Base-by-base conservation (phyloP, 2,329 filamentous ascomycete species). In the Triangularia verruculosa region DNA sequence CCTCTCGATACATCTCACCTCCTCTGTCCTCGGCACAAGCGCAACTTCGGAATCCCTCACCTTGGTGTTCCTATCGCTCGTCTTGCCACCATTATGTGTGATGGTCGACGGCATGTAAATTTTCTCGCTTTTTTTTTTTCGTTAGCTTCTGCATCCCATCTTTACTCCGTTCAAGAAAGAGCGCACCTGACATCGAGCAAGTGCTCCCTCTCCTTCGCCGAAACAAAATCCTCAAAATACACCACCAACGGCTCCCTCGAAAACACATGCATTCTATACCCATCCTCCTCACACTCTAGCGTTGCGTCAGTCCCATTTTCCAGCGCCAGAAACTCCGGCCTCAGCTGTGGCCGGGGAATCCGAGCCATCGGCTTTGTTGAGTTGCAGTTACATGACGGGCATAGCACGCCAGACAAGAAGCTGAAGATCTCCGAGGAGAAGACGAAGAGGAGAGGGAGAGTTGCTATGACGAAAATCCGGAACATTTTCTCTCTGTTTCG, bases 31-130 rank as follows among this genome's bases (percentile, higher is more conserved):
- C 27, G 82, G 82, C 59, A 84, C 68, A 27, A 85, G 57, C 34
- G 83, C 83, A 2, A 85, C 82, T 54, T 80, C 76, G 3, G 83
- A 85, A 74, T 84, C 79, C 32, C 83, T 80, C 60, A 84, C 72
- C 9, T 76, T 72, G 11, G 74, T 70, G 69, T 83, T 76, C 57
- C 75, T 78, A 43, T 78, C 74, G 32, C 73, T 72, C 2, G 74
- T 73, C 22, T 72, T 71, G 32, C 76, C 75, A 64, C 79, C 82
- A 70, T 84, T 76, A 71, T 80, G 72, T 5, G 82, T 83, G 47
- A 83, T 73, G 2, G 81, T 84, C 1, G 82, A 80, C 0, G 82
- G 80, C 61, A 79, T 76, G 67, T 82, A 85, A 51, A 82, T 68
- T 1, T 81, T 78, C 27, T 78, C 75, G 66, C 82, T 84, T 25